Evolutionary conservation across 495 filamentous ascomycete genomes (phyloP).

Genomic region (Apodospora peruviana): DNA sequence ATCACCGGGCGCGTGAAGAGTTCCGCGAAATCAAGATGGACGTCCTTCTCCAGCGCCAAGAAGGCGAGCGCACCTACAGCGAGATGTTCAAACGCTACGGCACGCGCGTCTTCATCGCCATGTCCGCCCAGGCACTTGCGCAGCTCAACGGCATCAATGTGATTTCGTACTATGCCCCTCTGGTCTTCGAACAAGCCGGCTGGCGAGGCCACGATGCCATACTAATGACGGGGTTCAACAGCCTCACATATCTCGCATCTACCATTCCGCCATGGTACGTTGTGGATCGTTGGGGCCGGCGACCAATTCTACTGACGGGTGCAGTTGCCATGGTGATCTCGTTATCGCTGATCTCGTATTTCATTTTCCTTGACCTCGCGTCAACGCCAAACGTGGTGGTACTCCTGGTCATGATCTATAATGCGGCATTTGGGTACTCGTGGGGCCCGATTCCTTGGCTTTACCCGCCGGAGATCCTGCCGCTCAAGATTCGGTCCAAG

Average conservation of each 20-base stretch:
- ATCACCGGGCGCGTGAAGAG: constrained; percentile 83
- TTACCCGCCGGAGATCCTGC: constrained; percentile 95
- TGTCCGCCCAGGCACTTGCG: constrained; percentile 94
- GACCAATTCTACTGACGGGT: constrained; percentile 83
- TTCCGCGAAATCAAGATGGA: constrained; percentile 99
- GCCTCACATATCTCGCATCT: constrained; percentile 80
- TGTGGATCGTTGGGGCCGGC: constrained; percentile 87
- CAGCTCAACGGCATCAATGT: constrained; percentile 99
- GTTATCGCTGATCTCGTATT: constrained; percentile 90
- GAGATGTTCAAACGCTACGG: constrained; percentile 96
- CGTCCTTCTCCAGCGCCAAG: constrained; percentile 84
- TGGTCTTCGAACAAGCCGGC: constrained; percentile 93
- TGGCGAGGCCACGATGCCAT: constrained; percentile 88
- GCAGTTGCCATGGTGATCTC: constrained; percentile 88
- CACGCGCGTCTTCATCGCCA: constrained; percentile 93
- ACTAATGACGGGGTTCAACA: constrained; percentile 97
- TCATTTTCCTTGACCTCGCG: constrained; percentile 77
- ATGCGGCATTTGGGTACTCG: constrained; percentile 95
- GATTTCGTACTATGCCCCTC: constrained; percentile 96
- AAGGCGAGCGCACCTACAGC: constrained; percentile 83
- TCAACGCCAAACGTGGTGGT: constrained; percentile 81
- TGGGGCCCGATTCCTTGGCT: constrained; percentile 99
- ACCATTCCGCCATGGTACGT: constrained; percentile 97
- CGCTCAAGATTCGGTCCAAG: constrained; percentile 94
- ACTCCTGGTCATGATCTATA: constrained; percentile 95